Evolutionary conservation across 169 alveolate species (phyloP), one percentile per base, ranked within the genome.

Genomic region (Eimeria brunetti): DNA sequence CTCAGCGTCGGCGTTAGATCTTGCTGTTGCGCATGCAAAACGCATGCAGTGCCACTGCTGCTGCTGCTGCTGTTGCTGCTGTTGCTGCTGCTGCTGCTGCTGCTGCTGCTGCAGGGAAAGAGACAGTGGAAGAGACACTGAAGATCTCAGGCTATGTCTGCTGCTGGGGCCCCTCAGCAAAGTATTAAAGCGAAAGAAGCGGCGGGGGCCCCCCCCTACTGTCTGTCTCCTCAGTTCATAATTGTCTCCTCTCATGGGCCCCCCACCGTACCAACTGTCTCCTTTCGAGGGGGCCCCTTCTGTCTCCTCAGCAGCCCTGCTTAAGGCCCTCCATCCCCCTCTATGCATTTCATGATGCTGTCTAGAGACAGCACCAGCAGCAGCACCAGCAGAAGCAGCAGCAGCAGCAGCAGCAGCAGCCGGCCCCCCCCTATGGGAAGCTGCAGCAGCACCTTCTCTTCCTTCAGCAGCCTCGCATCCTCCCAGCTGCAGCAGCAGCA

Each of bases 41-140:
- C 56, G 84, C 49, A 73, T 73, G 84, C 84, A 38, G 24, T 73
- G 84, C 84, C 84, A 73, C 22, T 38, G 58, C 51, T 36, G n/a
- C n/a, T n/a, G n/a, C n/a, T n/a, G n/a, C n/a, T n/a, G n/a, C n/a
- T n/a, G n/a, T n/a, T n/a, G n/a, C n/a, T n/a, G n/a, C n/a, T n/a
- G n/a, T n/a, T n/a, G n/a, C n/a, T n/a, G n/a, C n/a, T n/a, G n/a
- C n/a, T n/a, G n/a, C n/a, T n/a, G n/a, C n/a, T n/a, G n/a, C n/a
- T n/a, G n/a, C n/a, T n/a, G n/a, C n/a, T n/a, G n/a, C n/a, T n/a
- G n/a, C n/a, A n/a, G n/a, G n/a, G n/a, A n/a, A n/a, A n/a, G n/a
- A n/a, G n/a, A n/a, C n/a, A n/a, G n/a, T n/a, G n/a, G 56, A 16
- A 9, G 36, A 69, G 81, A 22, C 76, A 6, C n/a, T 64, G 81